A percentile compares a stretch with the other conserved stretches of the same genome.
These are phyloP conservation scores for Keqinozyma sinolaborantium DNA, from an alignment of 1,139 yeast genomes.

Conservation along the genomic window DNA sequence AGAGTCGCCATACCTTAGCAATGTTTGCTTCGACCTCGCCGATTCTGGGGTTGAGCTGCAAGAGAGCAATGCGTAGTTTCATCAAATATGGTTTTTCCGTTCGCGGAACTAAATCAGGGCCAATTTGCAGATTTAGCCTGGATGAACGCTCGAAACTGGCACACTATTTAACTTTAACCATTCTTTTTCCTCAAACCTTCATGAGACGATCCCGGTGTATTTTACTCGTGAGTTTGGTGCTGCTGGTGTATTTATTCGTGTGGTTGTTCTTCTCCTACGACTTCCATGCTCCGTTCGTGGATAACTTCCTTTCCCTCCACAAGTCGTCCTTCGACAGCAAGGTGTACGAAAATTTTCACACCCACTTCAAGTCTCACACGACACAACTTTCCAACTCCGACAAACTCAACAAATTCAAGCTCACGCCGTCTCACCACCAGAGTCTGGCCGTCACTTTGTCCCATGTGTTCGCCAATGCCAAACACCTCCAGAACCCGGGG, in stretches of 20 bases:
- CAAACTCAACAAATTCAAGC: neutral
- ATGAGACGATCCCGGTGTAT: slow-evolving; percentile 18
- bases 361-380: too few species aligned
- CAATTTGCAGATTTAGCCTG: too few species aligned
- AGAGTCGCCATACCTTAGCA: slow-evolving; percentile 40
- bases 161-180: neutral
- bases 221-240: slow-evolving; percentile 10
- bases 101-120: too few species aligned
- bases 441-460: slow-evolving; percentile 2
- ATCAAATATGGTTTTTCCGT: too few species aligned
- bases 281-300: too few species aligned
- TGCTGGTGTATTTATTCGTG: slow-evolving; percentile 16
- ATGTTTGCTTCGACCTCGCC: slow-evolving; percentile 59
- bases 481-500: slow-evolving; percentile 9
- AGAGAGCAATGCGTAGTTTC: slow-evolving; percentile 52
- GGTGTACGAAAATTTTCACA: too few species aligned
- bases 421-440: neutral
- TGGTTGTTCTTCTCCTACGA: slow-evolving; percentile 1
- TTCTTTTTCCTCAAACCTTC: slow-evolving; percentile 3
- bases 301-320: too few species aligned
- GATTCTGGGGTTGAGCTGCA: slow-evolving; percentile 66
- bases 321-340: too few species aligned
- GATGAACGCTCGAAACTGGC: neutral
- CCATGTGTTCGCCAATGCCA: slow-evolving; percentile 3
- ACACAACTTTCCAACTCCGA: too few species aligned